Evolutionary conservation across 495 filamentous ascomycete genomes (phyloP), one percentile per base, ranked within the genome.

Genomic region (Penicillium daleae): DNA sequence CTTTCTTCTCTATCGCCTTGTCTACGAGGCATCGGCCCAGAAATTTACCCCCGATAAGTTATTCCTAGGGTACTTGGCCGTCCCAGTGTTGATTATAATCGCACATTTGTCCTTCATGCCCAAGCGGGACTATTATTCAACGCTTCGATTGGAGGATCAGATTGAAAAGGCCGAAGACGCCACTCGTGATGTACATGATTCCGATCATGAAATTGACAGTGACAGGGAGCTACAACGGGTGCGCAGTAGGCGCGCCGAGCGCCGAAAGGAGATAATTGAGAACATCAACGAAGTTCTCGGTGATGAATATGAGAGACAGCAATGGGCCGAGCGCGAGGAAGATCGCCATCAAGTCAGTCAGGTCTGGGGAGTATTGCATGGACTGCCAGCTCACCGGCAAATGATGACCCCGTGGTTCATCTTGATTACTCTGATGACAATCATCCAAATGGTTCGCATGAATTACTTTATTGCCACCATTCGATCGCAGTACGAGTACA

Each of bases 381-480:
- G 89, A 13, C 79, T 82, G 24, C 82, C 89, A 3, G 90, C 91
- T 0, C 68, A 78, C 33, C 77, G 90, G 65, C 94, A 98, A 76
- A 92, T 98, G 77, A 73, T 71, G 15, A 89, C 87, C 3, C 90
- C 89, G 4, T 98, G 94, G 93, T 98, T 96, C 67, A 78, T 93
- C n/a, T 78, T 97, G 35, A 93, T 97, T 65, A 90, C 91, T 7
- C 70, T 93, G 17, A 95, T 97, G 78, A 97, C 94, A 1, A 85
- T 95, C n/a, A 67, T 96, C n/a, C 92, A 96, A 70, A 97, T 96
- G 93, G 88, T 90, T 1, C 87, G 94, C 12, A 97, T 97, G 79
- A 98, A 98, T 76, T 98, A 93, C 79, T 98, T 98, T 70, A 93
- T 98, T 33, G 94, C 94, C 0, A 98, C 94, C 1, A 87, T 98